Evolutionary conservation across 2,329 filamentous ascomycete species (phyloP), one percentile per base, ranked within the genome.

Genomic region (Aspergillus intermedius): DNA sequence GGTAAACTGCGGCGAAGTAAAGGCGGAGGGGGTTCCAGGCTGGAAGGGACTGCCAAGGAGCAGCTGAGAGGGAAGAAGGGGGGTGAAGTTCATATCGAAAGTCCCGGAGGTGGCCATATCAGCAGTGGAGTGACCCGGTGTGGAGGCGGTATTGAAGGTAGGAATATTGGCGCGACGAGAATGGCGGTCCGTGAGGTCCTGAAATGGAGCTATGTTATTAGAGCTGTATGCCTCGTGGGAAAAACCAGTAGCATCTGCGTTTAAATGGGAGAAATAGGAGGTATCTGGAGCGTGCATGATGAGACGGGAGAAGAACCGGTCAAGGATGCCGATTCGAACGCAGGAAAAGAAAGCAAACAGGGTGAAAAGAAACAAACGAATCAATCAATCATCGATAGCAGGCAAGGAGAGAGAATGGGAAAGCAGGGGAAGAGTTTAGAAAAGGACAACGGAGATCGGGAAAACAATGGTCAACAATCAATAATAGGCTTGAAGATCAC

Each of bases 51-150:
- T 96, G 43, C 93, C 93, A 45, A 97, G 85, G 22, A 98, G 82
- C 60, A 98, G 78, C 72, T 96, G 89, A 30, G 91, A 97, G 32
- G 93, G 93, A 34, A 98, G 82, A 57, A 98, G 80, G 56, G 93
- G 91, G 9, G 93, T 96, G 72, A 96, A 97, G 73, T 97, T 93
- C 91, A 97, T 96, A 65, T 97, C 93, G 65, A 90, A 95, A 40
- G 89, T 91, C 40, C 87, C 90, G 13, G 93, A 91, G 21, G 87
- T 91, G 57, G 86, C 78, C 81, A 95, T 82, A 56, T 95, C 90
- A 60, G 79, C 80, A 51, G 73, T 76, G 66, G 78, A 82, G 62
- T 80, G 78, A 53, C 76, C 73, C 47, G 71, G 72, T 54, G 82
- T 76, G 64, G 86, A 84, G 19, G 93, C 96, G 71, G 96, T 96